Conservation (phyloP, 2,329 filamentous ascomycete species). For the Hypoxylon sp. region DNA sequence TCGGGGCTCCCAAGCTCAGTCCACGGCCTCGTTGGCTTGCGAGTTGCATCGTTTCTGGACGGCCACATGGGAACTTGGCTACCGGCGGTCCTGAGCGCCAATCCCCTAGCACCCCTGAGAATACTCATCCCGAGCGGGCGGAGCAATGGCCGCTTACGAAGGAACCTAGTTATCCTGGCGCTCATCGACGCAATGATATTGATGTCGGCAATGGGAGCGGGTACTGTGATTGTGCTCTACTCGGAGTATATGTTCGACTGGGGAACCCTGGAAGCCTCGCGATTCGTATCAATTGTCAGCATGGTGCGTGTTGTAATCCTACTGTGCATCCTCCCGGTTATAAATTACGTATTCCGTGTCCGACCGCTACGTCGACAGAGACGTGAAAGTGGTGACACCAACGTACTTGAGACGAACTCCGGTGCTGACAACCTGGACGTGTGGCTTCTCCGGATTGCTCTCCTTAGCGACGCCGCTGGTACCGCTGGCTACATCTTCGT, state of each 20-base stretch:
- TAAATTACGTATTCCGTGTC: constrained; percentile 81
- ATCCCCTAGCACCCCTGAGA: constrained; percentile 81
- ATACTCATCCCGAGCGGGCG: constrained; percentile 81
- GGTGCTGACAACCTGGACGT: constrained; percentile 86
- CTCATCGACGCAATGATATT: constrained; percentile 86
- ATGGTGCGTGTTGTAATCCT: constrained; percentile 81
- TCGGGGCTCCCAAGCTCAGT: constrained; percentile 41
- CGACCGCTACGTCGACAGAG: constrained; percentile 62
- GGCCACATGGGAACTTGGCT: constrained; percentile 50
- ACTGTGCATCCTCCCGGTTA: constrained; percentile 78
- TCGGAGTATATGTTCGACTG: constrained; percentile 84
- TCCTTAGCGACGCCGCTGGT: constrained; percentile 82
- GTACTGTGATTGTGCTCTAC: constrained; percentile 88
- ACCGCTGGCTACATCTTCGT: constrained; percentile 80
- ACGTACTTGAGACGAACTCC: constrained; percentile 63
- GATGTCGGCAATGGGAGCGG: constrained; percentile 82
- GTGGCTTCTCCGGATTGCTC: constrained; percentile 78
- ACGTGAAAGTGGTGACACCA: constrained; percentile 55
- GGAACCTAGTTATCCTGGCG: constrained; percentile 86
- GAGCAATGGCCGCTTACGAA: constrained; percentile 72
- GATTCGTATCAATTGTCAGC: constrained; percentile 86
- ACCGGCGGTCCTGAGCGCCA: constrained; percentile 62
- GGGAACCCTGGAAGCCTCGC: constrained; percentile 82
- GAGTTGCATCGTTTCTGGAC: constrained; percentile 39
- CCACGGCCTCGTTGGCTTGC: constrained; percentile 39